Conservation (phyloP, 495 filamentous ascomycete genomes). For the Xylaria nigripes region DNA sequence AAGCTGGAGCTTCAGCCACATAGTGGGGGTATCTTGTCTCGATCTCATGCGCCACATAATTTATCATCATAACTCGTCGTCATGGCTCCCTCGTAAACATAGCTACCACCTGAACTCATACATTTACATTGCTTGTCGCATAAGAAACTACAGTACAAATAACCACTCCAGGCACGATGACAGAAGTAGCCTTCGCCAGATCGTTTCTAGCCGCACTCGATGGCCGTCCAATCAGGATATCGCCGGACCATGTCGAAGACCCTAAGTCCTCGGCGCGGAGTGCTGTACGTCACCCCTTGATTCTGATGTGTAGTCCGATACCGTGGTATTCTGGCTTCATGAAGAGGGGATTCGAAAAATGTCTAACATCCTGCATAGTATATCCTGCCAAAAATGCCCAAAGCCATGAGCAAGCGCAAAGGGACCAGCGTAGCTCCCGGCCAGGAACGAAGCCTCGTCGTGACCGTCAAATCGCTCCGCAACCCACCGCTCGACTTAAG, state of each 20-base stretch:
- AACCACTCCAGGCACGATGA: constrained; percentile 44
- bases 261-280: constrained; percentile 59
- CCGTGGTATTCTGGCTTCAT: not conserved
- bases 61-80: not conserved
- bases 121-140: constrained; percentile 3
- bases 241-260: constrained; percentile 78
- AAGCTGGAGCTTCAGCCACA: constrained; percentile 19
- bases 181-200: constrained; percentile 79
- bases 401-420: constrained; percentile 43
- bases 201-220: constrained; percentile 73
- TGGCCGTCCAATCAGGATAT: constrained; percentile 64
- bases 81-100: not conserved
- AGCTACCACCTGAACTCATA: not conserved
- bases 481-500: constrained; percentile 57
- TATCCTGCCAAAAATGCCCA: constrained; percentile 40
- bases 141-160: not conserved
- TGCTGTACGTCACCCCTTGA: constrained; percentile 50
- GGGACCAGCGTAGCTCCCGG: constrained; percentile 29
- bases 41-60: constrained; percentile 7
- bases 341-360: not conserved
- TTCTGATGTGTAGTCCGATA: not conserved
- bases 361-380: constrained; percentile 26
- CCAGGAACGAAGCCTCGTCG: constrained; percentile 43
- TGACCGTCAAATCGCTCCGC: constrained; percentile 65
- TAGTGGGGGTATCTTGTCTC: constrained; percentile 15